These are phyloP conservation scores for Pythium plurisporium DNA, from an alignment of 352 stramenopile species.

Conservation along the genomic window DNA sequence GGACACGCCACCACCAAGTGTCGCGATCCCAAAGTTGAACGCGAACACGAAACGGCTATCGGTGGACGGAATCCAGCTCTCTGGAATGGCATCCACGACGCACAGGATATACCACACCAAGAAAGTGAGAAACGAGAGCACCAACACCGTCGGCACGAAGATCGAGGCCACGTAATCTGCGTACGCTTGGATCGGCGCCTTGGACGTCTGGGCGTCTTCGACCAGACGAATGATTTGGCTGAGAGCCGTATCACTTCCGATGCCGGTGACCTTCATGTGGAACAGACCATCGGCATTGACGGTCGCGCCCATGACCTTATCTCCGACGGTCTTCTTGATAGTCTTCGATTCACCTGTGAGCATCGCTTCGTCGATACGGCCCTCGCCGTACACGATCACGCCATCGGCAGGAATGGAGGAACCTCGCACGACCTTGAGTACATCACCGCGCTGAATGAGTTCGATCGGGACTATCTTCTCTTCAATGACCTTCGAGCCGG, in stretches of 20 bases:
- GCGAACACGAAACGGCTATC: constrained; percentile 90
- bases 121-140: constrained; percentile 93
- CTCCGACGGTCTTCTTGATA: constrained; percentile 88
- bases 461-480: constrained; percentile 82
- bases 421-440: constrained; percentile 92
- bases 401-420: constrained; percentile 92
- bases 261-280: constrained; percentile 90
- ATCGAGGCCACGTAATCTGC: constrained; percentile 94
- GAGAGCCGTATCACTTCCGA: constrained; percentile 92
- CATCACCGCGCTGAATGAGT: constrained; percentile 88
- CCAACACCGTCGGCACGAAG: constrained; percentile 95
- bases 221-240: constrained; percentile 99
- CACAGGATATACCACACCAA: constrained; percentile 91
- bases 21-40: constrained; percentile 97
- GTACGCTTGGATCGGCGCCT: constrained; percentile 97
- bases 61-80: constrained; percentile 58
- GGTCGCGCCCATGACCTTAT: constrained; percentile 88
- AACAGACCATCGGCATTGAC: constrained; percentile 91
- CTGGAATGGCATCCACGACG: constrained; percentile 49
- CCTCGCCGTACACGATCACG: constrained; percentile 88
- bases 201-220: constrained; percentile 96
- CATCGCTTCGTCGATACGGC: constrained; percentile 92
- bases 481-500: constrained; percentile 50
- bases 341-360: constrained; percentile 94
- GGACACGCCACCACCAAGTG: constrained; percentile 98